phyloP scores from a whole-genome alignment of 179 eudicot genomes.

The Beta corolliflora region DNA sequence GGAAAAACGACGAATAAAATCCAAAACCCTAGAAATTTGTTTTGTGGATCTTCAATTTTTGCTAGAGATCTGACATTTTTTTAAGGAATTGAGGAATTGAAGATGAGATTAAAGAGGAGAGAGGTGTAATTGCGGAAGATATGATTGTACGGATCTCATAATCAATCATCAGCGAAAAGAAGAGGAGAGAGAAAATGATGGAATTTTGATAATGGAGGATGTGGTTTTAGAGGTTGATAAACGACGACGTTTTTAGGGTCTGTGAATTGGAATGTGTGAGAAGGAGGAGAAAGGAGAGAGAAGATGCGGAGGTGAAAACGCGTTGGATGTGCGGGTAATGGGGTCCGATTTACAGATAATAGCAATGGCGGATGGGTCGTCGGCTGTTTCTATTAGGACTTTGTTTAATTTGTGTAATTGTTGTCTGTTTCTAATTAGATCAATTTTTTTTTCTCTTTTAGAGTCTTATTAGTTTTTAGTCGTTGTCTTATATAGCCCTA shows the following conservation, averaged over 20 bases:
- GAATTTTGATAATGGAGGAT: background rate
- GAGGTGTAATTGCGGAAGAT: background rate
- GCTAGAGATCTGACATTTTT: conserved; percentile 22
- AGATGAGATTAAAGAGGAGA: background rate
- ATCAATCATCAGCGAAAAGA: background rate
- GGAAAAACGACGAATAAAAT: conserved; percentile 12
- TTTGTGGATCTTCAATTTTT: background rate
- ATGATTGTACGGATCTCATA: conserved; percentile 1
- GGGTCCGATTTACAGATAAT: background rate
- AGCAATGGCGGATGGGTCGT: conserved; percentile 20
- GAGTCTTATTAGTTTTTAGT: too few relatives aligned
- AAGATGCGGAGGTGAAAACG: background rate
- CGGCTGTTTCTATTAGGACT: conserved; percentile 5
- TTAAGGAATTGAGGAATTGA: too few relatives aligned
- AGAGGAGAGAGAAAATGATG: background rate
- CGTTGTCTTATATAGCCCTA: too few relatives aligned
- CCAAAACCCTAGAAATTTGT: background rate
- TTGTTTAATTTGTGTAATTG: background rate
- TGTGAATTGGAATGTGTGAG: background rate
- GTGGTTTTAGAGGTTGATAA: background rate
- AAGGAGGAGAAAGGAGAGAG: background rate
- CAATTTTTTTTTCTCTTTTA: too few relatives aligned
- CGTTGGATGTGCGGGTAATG: background rate
- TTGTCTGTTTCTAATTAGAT: background rate
- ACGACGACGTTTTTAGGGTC: background rate